Evolutionary conservation across 352 stramenopile genomes (phyloP).

Genomic region (Pythium dissimile): DNA sequence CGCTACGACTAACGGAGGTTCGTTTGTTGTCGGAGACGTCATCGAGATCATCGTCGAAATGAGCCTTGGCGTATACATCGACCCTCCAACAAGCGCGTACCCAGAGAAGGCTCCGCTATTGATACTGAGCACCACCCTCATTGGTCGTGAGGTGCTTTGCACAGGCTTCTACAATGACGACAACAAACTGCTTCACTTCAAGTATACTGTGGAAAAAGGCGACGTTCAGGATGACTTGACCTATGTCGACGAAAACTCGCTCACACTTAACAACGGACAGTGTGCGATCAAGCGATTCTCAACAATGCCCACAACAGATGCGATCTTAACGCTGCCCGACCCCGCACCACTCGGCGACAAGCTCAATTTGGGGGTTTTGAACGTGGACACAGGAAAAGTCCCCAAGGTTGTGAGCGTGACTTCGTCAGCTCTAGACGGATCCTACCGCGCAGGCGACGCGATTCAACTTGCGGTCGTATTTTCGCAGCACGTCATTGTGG

Average conservation of each 20-base stretch:
- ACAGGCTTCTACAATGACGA: constrained; percentile 53
- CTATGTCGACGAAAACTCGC: constrained; percentile 47
- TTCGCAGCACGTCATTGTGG: constrained; percentile 67
- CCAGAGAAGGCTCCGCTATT: constrained; percentile 72
- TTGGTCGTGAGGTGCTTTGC: constrained; percentile 53
- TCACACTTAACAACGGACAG: constrained; percentile 78
- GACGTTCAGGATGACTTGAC: constrained; percentile 51
- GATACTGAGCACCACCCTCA: constrained; percentile 48
- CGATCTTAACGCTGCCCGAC: constrained; percentile 53
- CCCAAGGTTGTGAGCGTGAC: constrained; percentile 55
- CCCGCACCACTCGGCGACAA: constrained; percentile 37
- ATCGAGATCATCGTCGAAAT: constrained; percentile 81
- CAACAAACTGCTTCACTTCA: constrained; percentile 60
- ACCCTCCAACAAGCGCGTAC: constrained; percentile 63
- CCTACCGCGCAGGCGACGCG: constrained; percentile 67
- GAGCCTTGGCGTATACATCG: constrained; percentile 70
- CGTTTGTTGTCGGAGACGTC: constrained; percentile 75
- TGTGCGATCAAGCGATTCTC: constrained; percentile 79
- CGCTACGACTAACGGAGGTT: constrained; percentile 48
- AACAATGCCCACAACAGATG: constrained; percentile 69
- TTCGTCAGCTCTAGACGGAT: constrained; percentile 35
- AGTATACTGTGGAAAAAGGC: constrained; percentile 59
- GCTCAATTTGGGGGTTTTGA: constrained; percentile 35
- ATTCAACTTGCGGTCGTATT: constrained; percentile 60
- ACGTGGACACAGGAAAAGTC: constrained; percentile 54